Base-by-base conservation (phyloP, 1,139 yeast genomes). In the Hemisphaericaspora lyxosophila region DNA sequence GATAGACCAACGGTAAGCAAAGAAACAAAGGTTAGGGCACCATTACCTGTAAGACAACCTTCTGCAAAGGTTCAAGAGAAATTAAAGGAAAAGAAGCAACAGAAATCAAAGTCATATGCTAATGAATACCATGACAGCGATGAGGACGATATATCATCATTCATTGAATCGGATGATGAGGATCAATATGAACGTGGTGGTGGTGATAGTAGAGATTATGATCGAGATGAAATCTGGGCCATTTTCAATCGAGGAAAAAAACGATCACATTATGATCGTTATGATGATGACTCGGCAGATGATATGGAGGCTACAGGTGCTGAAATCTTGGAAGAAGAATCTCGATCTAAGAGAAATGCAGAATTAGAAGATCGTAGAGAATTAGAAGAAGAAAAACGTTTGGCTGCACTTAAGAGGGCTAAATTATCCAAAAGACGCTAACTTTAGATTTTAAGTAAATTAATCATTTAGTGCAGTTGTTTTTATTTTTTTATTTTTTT, bases 251-350 rank as follows among this genome's bases (percentile, higher is more conserved):
- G 79, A 39, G 87, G 89, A 3, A 73, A 73, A 47, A 67, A 73
- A 40, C 62, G 82, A 31, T 53, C 67, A 1, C 62, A 70, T 34
- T 68, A 67, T 44, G 63, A 64, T 26, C 59, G 67, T 30, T 70
- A 70, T 44, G 80, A 80, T 39, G 82, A 80, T 40, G 80, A 81
- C 37, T 69, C 64, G 30, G 73, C 74, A 25, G 87, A 82, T 43
- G 95, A 86, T 53, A 90, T 90, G 97, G 97, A 90, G 55, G 96
- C 96, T 6, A 84, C 94, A 1, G 97, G 96, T 15, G 82, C 82
- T 20, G 96, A 90, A 49, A 79, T 90, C 28, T 64, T 88, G 31
- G 86, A 78, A 38, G 97, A 90, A 54, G 97, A 90, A 59, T 74
- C 66, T 47, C 59, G 76, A 31, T 83, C 96, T 4, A 70, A 80